These are phyloP conservation scores for Leucocoprinus birnbaumii DNA, from an alignment of 768 basidiomycete species.

Conservation along the genomic window DNA sequence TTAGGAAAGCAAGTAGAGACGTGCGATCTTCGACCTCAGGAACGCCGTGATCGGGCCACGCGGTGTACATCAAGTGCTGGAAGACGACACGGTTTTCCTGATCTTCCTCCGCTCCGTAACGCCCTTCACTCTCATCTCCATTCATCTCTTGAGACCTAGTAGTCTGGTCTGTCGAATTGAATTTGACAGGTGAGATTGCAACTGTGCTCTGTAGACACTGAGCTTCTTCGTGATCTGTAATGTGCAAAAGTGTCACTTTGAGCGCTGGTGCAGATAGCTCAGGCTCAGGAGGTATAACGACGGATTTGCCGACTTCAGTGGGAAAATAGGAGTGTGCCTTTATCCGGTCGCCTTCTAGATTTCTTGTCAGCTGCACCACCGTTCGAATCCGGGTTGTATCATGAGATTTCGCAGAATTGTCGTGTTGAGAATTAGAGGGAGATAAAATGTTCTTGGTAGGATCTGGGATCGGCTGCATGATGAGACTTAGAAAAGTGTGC, in stretches of 20 bases:
- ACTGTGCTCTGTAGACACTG: conserved; percentile 62
- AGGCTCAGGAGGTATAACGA: conserved; percentile 42
- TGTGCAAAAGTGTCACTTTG: conserved; percentile 54
- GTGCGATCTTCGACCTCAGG: conserved; percentile 57
- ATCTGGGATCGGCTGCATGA: conserved; percentile 44
- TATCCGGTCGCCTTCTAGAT: conserved; percentile 62
- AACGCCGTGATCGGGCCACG: conserved; percentile 89
- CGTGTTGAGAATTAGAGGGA: background rate
- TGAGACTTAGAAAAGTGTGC: conserved; percentile 73
- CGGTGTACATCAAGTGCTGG: conserved; percentile 67
- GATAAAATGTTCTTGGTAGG: conserved; percentile 25
- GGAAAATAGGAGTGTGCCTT: conserved; percentile 86
- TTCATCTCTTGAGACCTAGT: background rate
- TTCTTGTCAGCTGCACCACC: conserved; percentile 78
- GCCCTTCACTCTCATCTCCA: conserved; percentile 10
- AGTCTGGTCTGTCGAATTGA: conserved; percentile 3
- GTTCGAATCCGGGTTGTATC: conserved; percentile 55
- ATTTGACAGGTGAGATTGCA: conserved; percentile 40
- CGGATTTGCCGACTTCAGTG: conserved; percentile 46
- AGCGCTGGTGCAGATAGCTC: conserved; percentile 40
- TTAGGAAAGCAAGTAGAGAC: conserved; percentile 59
- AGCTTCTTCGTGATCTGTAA: conserved; percentile 46
- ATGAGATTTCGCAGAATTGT: conserved; percentile 5
- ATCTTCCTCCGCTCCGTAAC: conserved; percentile 16
- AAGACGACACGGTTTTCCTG: conserved; percentile 44